These are phyloP conservation scores for Ajuga chamaepitys DNA, from an alignment of 257 asterid species.

Conservation along the genomic window DNA sequence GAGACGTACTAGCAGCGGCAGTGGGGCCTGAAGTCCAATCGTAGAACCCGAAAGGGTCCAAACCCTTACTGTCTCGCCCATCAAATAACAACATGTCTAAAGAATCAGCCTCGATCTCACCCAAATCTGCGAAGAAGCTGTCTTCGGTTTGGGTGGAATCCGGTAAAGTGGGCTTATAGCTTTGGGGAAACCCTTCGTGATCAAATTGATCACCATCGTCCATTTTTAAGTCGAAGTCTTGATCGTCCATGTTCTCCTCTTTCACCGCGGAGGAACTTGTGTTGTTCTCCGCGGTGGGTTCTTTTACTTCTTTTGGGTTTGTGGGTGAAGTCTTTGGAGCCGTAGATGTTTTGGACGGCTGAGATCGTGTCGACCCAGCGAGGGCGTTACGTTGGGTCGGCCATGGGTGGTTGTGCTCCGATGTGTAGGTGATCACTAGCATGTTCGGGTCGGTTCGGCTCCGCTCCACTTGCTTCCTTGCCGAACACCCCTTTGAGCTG, in stretches of 20 bases:
- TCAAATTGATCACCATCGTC: constrained; percentile 24
- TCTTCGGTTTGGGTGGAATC: constrained; percentile 41
- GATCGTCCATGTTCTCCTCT: constrained; percentile 42
- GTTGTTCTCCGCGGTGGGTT: not conserved
- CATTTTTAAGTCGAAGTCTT: constrained; percentile 17
- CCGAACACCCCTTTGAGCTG: constrained; percentile 93
- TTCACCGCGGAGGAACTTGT: constrained; percentile 24
- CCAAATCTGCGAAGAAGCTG: constrained; percentile 68
- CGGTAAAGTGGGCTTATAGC: constrained; percentile 55
- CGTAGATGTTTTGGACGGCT: constrained; percentile 29
- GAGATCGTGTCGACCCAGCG: constrained; percentile 79
- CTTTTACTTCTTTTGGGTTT: constrained; percentile 23
- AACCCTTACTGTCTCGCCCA: constrained; percentile 22
- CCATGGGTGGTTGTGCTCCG: constrained; percentile 97
- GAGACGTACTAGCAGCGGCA: no score
- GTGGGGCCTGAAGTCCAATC: constrained; percentile 41
- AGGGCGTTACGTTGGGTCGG: constrained; percentile 93
- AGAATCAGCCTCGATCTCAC: constrained; percentile 63
- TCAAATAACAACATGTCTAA: constrained; percentile 46
- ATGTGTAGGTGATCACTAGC: constrained; percentile 88
- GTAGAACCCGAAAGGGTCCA: constrained; percentile 57
- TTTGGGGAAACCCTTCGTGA: constrained; percentile 26
- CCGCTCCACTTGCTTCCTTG: constrained; percentile 93
- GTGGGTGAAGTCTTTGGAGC: constrained; percentile 17
- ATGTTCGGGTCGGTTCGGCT: constrained; percentile 93